Evolutionary conservation across 306 rosid species (phyloP).

Genomic region (Heteromeles arbutifolia): DNA sequence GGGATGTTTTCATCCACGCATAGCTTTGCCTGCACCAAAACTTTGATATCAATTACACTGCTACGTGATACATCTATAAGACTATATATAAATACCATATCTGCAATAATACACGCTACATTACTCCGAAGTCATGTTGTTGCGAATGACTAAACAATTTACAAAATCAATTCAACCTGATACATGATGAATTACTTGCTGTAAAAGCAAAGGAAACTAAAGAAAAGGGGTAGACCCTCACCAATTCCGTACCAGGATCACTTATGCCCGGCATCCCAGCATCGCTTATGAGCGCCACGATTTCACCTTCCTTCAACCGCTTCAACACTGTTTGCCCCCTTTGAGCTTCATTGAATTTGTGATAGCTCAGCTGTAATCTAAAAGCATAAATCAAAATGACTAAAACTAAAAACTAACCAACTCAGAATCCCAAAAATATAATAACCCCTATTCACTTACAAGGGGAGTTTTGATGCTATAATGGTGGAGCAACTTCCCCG

Average conservation of each 20-base stretch:
- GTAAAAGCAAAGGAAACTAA: not conserved
- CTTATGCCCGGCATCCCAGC: conserved; percentile 93
- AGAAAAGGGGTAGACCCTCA: conserved; percentile 19
- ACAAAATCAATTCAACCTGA: not conserved
- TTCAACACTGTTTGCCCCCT: conserved; percentile 72
- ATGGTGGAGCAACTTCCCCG: conserved; percentile 78
- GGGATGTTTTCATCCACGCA: conserved; percentile 66
- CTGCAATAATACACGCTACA: not conserved
- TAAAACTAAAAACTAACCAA: not conserved
- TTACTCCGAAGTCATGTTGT: not conserved
- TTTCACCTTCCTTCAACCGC: conserved; percentile 81
- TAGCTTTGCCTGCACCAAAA: conserved; percentile 63
- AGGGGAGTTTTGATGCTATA: conserved; percentile 81
- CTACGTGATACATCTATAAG: not conserved
- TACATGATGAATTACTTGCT: not conserved
- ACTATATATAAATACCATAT: not conserved
- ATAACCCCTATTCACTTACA: conserved; percentile 30
- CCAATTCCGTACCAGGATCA: conserved; percentile 91
- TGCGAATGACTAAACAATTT: not conserved
- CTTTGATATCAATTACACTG: not conserved
- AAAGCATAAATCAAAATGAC: conserved; percentile 26
- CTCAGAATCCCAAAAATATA: not conserved
- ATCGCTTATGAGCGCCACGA: conserved; percentile 79
- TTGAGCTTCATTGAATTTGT: conserved; percentile 82
- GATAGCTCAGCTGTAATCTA: conserved; percentile 79